Evolutionary conservation across 192 early-diverging fungal genomes (phyloP).

Genomic region (Blastocladiella britannica): DNA sequence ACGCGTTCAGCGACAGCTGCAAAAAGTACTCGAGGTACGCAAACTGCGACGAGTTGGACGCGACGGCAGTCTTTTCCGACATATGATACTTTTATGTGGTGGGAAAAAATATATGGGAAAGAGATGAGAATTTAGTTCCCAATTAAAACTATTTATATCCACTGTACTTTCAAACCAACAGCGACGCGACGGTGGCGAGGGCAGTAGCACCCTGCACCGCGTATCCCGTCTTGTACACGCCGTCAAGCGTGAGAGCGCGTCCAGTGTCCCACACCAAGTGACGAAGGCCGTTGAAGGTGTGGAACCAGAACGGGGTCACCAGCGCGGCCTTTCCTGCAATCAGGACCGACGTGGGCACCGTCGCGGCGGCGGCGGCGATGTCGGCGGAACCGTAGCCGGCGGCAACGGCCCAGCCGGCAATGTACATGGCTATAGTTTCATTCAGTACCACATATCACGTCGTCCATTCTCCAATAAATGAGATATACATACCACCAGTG

Average conservation of each 20-base stretch:
- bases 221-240: conserved; percentile 66
- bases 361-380: conserved; percentile 39
- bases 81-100: too few species aligned
- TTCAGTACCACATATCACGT: background rate
- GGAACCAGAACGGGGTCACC: conserved; percentile 55
- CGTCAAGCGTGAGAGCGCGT: conserved; percentile 41
- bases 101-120: too few species aligned
- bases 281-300: conserved; percentile 64
- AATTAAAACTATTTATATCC: too few species aligned
- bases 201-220: conserved; percentile 41
- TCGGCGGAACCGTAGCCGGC: conserved; percentile 41
- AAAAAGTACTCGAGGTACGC: conserved; percentile 30
- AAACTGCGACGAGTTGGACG: conserved; percentile 17
- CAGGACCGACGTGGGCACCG: conserved; percentile 41
- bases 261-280: conserved; percentile 88
- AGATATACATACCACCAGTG: conserved; percentile 31
- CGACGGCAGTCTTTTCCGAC: conserved; percentile 1
- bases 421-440: conserved; percentile 15
- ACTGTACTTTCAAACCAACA: conserved; percentile 31
- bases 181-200: conserved; percentile 28
- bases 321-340: conserved; percentile 50
- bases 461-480: background rate
- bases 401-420: conserved; percentile 36
- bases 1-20: conserved; percentile 25
- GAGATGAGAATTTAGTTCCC: too few species aligned